Evolutionary conservation across 2,329 filamentous ascomycete species (phyloP), one percentile per base, ranked within the genome.

Genomic region (Penicillium sp.): DNA sequence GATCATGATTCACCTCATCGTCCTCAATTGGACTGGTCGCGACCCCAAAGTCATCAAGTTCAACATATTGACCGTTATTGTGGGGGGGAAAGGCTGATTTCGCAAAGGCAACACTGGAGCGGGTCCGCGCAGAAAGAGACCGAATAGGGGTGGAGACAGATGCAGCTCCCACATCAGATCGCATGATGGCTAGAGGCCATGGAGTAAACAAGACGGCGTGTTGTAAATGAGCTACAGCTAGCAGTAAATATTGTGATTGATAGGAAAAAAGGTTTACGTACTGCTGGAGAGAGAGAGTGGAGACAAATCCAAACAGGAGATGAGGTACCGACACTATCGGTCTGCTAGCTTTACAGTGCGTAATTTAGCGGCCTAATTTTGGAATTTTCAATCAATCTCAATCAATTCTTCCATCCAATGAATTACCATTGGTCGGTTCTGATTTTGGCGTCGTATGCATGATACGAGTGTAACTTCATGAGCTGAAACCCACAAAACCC

Each of bases 31-130:
- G 43, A 27, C 40, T 33, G 11, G 11, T 33, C 7, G 54, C 40
- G 4, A 49, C 18, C 4, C 49, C 22, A 23, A 59, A 56, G 25
- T 59, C 57, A 11, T 59, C 51, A 5, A 59, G 50, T 23, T 59
- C 57, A 31, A 59, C 46, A 43, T 59, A 59, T 35, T 46, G 54
- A 5, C 50, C 40, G 27, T 54, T 51, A 42, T 51, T 49, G 44
- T 54, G 51, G 48, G 43, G 37, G 41, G 55, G 51, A 27, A 55
- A 46, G n/a, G 54, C 49, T 12, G 54, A 53, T 41, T 56, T 52
- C 20, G 45, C 25, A 41, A 55, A 48, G 22, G 46, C 51, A 47
- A 47, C 45, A 23, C 27, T 51, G 46, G 27, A 46, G 49, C 55
- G 52, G 29, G 48, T 47, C 48, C 44, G 41, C 26, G 33, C 22